Conservation (phyloP, 352 stramenopile genomes). For the Pythium aphanidermatum region DNA sequence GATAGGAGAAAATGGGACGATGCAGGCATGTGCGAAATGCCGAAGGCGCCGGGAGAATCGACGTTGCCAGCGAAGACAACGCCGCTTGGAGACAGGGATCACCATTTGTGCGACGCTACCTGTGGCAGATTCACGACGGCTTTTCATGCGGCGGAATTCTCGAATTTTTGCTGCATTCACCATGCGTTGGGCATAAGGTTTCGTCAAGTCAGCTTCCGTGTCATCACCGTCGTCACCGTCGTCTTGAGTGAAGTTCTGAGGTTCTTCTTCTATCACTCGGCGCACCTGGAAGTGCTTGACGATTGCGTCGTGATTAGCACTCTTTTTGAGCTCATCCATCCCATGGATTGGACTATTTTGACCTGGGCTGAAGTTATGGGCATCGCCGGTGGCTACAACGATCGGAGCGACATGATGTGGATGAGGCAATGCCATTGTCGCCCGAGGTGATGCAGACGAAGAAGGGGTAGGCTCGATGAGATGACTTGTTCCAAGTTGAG, state of each 20-base stretch:
- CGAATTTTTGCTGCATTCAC: constrained; percentile 20
- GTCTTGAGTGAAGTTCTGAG: constrained; percentile 2
- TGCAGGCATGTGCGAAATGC: background rate
- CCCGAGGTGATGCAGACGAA: no score
- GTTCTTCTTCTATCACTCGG: constrained; percentile 6
- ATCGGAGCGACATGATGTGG: background rate
- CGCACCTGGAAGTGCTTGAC: constrained; percentile 19
- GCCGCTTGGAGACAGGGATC: constrained; percentile 10
- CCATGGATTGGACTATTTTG: background rate
- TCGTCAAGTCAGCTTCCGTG: background rate
- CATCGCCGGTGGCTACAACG: background rate
- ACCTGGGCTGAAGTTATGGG: background rate
- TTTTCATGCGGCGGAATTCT: constrained; percentile 15
- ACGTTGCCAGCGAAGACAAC: constrained; percentile 1
- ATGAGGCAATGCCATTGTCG: no score
- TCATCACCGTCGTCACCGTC: constrained; percentile 5
- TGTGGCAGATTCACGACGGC: constrained; percentile 8
- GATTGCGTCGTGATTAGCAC: constrained; percentile 19
- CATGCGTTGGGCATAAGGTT: constrained; percentile 14
- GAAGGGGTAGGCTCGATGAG: no score
- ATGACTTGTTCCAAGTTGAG: background rate
- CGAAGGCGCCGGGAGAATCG: background rate
- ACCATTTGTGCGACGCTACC: constrained; percentile 3
- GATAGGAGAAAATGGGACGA: constrained; percentile 10
- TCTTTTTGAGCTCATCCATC: constrained; percentile 4